Base-by-base conservation (phyloP, 1,139 yeast species). In the Pichia sp. region DNA sequence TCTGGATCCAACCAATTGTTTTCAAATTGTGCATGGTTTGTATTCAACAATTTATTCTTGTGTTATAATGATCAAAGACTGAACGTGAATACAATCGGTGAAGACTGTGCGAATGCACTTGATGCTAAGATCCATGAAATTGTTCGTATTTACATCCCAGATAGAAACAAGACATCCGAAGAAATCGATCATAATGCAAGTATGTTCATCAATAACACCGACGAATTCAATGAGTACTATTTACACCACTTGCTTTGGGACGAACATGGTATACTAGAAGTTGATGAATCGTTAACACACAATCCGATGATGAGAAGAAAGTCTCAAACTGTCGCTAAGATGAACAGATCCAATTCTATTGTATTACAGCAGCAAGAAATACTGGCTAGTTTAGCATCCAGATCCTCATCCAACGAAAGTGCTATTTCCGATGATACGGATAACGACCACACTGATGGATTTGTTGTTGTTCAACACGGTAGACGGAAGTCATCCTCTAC, bases 21-120 rank as follows among this genome's bases (percentile, higher is more conserved):
- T 51, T 70, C 73, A 45, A 75, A 77, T 46, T 80, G 96, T 58
- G 68, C 84, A 35, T 82, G 88, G 81, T 86, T 77, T 54, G 72
- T 88, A 15, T 81, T 77, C 55, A 75, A 78, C 54, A 88, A 89
- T 59, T 65, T 87, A 52, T 90, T 83, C 35, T 63, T 79, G 5
- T 62, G 87, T 21, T 67, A 89, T 40, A 76, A 81, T 50, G 87
- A 85, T 55, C 24, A 43, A 4, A 56, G 58, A 18, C 39, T 63
- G 1, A 40, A 45, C 11, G 50, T 49, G 1, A 48, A 44, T 37
- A 20, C 40, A 12, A 35, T 50, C 1, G 58, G 58, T 17, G 55
- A 57, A 18, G 55, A 48, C n/a, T 53, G 62, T 20, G 36, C 58
- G 8, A 10, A 28, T n/a, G 44, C 35, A 28, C 24, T 66, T 17